Conservation (phyloP, 371 early-diverging fungal species). For the Amoeboaphelidium protococcarum region DNA sequence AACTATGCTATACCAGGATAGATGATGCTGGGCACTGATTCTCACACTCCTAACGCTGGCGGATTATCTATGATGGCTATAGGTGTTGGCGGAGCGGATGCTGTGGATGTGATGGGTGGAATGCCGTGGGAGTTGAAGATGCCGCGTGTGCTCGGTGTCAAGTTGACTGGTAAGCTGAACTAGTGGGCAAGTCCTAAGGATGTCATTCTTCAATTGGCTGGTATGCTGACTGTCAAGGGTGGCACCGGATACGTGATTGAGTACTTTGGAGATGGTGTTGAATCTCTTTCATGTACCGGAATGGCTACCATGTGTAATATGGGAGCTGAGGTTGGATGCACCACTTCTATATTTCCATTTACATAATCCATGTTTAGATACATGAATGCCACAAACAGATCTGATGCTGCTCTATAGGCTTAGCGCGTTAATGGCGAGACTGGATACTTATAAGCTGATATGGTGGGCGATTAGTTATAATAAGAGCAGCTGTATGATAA, state of each 20-base stretch:
- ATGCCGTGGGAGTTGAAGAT: constrained; percentile 92
- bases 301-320: constrained; percentile 96
- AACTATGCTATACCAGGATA: constrained; percentile 95
- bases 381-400: constrained; percentile 52
- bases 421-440: constrained; percentile 16
- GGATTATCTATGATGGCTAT: constrained; percentile 84
- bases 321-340: constrained; percentile 88
- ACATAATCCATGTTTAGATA: constrained; percentile 57
- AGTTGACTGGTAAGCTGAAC: constrained; percentile 52
- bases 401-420: constrained; percentile 40
- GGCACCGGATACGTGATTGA: constrained; percentile 82
- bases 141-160: constrained; percentile 72
- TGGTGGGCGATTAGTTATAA: constrained; percentile 39
- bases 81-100: constrained; percentile 91
- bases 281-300: constrained; percentile 72
- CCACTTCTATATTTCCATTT: constrained; percentile 83
- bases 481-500: too few species aligned
- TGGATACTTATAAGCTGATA: constrained; percentile 29
- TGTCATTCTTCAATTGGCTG: constrained; percentile 2
- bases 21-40: constrained; percentile 87
- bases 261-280: constrained; percentile 83
- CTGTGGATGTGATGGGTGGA: constrained; percentile 90
- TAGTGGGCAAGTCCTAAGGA: constrained; percentile 85
- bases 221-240: constrained; percentile 28
- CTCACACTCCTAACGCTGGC: constrained; percentile 70